Evolutionary conservation across 805 yeast species (phyloP).

Genomic region (Cyberlindnera japonica): DNA sequence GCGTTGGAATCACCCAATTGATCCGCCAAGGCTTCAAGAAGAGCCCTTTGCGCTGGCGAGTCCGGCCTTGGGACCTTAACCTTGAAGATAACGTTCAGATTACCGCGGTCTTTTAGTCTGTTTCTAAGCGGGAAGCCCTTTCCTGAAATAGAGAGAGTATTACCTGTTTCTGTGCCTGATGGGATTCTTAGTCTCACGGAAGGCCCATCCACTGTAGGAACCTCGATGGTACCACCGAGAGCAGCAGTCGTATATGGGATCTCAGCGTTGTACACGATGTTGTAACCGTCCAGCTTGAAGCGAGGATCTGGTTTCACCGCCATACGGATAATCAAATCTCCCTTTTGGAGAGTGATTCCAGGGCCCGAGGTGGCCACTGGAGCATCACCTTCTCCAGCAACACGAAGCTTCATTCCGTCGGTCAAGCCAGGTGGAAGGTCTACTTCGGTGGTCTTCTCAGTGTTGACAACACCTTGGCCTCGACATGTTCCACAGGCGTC

Average conservation of each 20-base stretch:
- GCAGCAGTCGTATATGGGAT: conserved; percentile 96
- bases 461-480: conserved; percentile 81
- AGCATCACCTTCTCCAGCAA: conserved; percentile 87
- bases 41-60: conserved; percentile 80
- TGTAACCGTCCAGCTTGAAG: conserved; percentile 64
- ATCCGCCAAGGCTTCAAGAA: conserved; percentile 93
- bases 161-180: conserved; percentile 78
- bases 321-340: conserved; percentile 83
- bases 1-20: conserved; percentile 80
- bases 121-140: conserved; percentile 77
- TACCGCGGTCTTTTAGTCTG: conserved; percentile 63
- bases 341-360: conserved; percentile 65
- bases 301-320: conserved; percentile 70
- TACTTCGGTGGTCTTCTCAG: conserved; percentile 66
- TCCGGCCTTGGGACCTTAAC: conserved; percentile 72
- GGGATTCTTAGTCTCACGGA: conserved; percentile 75
- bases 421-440: conserved; percentile 86
- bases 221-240: conserved; percentile 82
- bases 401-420: conserved; percentile 81
- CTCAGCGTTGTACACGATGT: conserved; percentile 59
- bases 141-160: conserved; percentile 70
- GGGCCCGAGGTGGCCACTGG: conserved; percentile 75
- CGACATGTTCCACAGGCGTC: conserved; percentile 80
- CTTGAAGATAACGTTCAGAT: conserved; percentile 68
- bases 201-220: conserved; percentile 88